These are phyloP conservation scores for Schizochytrium sp. DNA, from an alignment of 108 stramenopile genomes.

Conservation along the genomic window DNA sequence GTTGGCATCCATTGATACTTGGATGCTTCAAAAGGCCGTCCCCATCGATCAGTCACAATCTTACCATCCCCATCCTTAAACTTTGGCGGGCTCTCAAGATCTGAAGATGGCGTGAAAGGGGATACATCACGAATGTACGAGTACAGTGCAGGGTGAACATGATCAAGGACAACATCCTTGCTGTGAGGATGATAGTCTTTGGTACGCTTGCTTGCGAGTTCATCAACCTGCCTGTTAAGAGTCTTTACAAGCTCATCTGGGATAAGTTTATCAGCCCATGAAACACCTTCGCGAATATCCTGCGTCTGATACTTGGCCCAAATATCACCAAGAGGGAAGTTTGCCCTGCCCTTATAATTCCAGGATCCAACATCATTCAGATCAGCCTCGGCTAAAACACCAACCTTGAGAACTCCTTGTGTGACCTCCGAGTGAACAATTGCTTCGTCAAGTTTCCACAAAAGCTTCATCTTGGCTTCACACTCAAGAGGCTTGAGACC, in stretches of 20 bases:
- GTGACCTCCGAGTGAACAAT: no score
- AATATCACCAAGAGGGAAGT: no score
- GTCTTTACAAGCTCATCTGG: not conserved
- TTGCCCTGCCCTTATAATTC: no score
- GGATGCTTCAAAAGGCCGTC: slow-evolving; percentile 44
- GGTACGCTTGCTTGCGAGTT: slow-evolving; percentile 4
- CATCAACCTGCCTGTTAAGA: slow-evolving; percentile 17
- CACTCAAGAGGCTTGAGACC: no score
- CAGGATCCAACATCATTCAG: no score
- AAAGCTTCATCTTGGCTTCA: no score
- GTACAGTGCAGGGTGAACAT: slow-evolving; percentile 65
- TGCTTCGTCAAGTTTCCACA: no score
- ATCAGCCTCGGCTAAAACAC: no score
- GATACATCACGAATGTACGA: not conserved
- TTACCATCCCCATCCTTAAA: not conserved
- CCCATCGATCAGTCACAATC: slow-evolving; percentile 33
- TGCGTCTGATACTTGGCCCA: no score
- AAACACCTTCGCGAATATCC: not conserved
- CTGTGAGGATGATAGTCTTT: slow-evolving; percentile 63
- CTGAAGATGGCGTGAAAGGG: not conserved
- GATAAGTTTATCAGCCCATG: not conserved
- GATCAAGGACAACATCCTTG: slow-evolving; percentile 35
- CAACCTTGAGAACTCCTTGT: no score
- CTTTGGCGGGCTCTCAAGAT: not conserved
- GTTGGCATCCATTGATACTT: slow-evolving; percentile 65